Evolutionary conservation across 345 rosid genomes (phyloP).

Genomic region (Syzygium oleosum): DNA sequence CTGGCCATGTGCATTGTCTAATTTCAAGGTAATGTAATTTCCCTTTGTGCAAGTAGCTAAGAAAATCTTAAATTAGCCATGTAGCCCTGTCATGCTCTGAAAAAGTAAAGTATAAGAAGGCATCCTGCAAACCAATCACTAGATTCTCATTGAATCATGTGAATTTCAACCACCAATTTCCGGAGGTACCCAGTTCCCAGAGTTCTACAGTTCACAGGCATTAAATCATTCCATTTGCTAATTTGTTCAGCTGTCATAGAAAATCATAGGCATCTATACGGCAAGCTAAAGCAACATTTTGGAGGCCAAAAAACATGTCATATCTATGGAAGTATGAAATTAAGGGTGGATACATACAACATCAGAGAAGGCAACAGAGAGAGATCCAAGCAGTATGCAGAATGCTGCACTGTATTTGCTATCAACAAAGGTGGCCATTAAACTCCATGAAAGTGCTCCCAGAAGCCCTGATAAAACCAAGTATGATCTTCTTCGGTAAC

Average conservation of each 20-base stretch:
- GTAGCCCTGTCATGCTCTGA: neutral
- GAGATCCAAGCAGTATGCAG: constrained; percentile 86
- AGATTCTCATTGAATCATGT: neutral
- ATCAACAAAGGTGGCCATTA: constrained; percentile 88
- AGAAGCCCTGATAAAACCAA: constrained; percentile 92
- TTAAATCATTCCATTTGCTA: neutral
- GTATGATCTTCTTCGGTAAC: constrained; percentile 94
- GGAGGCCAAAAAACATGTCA: neutral
- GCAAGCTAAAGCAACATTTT: neutral
- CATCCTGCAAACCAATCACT: neutral
- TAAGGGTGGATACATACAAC: constrained; percentile 47
- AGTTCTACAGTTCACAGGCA: neutral
- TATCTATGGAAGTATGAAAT: neutral
- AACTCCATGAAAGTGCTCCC: constrained; percentile 93
- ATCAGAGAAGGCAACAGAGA: constrained; percentile 97
- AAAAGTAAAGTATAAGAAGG: neutral
- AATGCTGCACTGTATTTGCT: constrained; percentile 78
- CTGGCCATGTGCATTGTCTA: neutral
- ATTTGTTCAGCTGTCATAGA: neutral
- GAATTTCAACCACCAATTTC: neutral
- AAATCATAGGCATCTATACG: neutral
- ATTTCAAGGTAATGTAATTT: neutral
- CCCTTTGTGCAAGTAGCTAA: neutral
- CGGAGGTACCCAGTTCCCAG: neutral
- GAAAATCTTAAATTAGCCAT: neutral